Evolutionary conservation across 2,329 filamentous ascomycete species (phyloP), one percentile per base, ranked within the genome.

Genomic region (Aspergillus pseudoglaucus): DNA sequence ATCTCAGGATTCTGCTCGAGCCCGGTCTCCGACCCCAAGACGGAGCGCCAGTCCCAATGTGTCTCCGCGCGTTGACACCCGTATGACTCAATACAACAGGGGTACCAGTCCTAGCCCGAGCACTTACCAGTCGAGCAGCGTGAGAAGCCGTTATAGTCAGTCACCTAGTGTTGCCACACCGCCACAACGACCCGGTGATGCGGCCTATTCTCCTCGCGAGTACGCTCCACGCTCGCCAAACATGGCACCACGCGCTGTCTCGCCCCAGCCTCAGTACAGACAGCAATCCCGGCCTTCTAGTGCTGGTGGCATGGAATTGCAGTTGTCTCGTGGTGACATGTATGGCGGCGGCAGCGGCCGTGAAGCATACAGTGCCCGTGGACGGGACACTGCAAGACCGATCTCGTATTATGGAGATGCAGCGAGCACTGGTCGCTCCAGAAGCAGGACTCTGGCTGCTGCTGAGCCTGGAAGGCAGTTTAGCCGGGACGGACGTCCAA

Each of bases 381-480:
- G 65, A 22, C 58, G 63, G 57, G 78, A 81, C 32, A 41, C 51
- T 25, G 59, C 66, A 23, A 69, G 69, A 22, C 71, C 72, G 4
- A 65, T 67, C 49, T 72, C 75, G 43, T 75, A 77, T 54, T 79
- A 80, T 50, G 75, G 74, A n/a, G 69, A 73, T 39, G 46, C 51
- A 32, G 59, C 65, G 47, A 57, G 69, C 71, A 76, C 79, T 55
- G 73, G 73, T 42, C 67, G 75, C 38, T 75, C 74, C n/a, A 67
- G 81, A 55, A 95, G 90, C 68, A 89, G 91, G 75, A 95, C 90
- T 60, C 78, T 93, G 50, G 89, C 87, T n/a, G 87, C 93, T 60
- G 78, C 81, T 22, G 82, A 83, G n/a, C 78, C 66, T 51, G 64
- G 62, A 45, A 59, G 87, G 57, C 87, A 90, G 59, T 89, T 87